phyloP scores from a whole-genome alignment of 2,329 filamentous ascomycete species.

The Nemania sp. region DNA sequence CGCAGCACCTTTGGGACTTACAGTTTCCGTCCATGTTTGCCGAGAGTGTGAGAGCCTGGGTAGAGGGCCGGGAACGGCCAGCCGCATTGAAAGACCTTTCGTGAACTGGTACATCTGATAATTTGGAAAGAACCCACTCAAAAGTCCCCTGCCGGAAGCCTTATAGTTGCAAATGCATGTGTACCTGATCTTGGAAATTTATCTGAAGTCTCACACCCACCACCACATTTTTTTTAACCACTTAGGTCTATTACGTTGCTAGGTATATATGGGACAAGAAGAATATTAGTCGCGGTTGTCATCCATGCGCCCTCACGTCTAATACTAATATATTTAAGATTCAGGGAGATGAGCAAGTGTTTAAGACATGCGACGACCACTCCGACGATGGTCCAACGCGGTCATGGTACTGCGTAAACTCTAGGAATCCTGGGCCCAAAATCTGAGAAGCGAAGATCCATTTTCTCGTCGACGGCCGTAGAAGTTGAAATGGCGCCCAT shows the following conservation, averaged over 20 bases:
- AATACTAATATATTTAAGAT: background rate
- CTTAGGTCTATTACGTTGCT: background rate
- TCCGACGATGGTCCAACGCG: background rate
- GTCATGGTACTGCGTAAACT: background rate
- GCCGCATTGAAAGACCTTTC: conserved; percentile 37
- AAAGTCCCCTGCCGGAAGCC: no score
- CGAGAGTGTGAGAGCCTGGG: conserved; percentile 53
- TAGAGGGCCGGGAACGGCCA: conserved; percentile 48
- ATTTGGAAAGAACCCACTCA: background rate
- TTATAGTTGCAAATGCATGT: background rate
- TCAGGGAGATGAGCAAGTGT: background rate
- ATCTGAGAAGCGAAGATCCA: background rate
- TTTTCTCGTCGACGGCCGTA: background rate
- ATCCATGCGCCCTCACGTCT: background rate
- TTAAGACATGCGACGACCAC: background rate
- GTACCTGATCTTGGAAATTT: background rate
- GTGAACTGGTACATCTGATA: conserved; percentile 5
- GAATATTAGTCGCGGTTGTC: background rate
- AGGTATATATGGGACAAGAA: background rate
- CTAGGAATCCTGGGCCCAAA: background rate
- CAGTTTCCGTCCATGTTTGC: conserved; percentile 57
- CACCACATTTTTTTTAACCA: background rate
- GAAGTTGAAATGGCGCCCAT: background rate
- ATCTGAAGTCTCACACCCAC: background rate
- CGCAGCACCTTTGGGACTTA: conserved; percentile 57